Evolutionary conservation across 306 rosid genomes (phyloP).

Genomic region (Acacia crassicarpa): DNA sequence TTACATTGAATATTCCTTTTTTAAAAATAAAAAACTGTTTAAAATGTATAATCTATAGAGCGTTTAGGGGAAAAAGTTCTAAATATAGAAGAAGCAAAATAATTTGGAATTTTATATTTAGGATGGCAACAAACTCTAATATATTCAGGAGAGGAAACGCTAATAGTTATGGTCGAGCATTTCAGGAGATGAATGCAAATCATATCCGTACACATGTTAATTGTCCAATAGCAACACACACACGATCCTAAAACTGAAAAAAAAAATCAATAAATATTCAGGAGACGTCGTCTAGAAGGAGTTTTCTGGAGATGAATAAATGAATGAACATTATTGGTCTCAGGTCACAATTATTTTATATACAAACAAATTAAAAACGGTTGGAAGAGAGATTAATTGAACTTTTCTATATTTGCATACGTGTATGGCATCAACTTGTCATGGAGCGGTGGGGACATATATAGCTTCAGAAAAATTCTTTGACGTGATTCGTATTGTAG

Average conservation of each 20-base stretch:
- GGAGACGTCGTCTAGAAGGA: not conserved
- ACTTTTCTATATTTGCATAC: not conserved
- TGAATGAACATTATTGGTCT: not conserved
- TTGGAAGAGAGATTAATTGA: not conserved
- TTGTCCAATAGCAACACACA: too few relatives aligned
- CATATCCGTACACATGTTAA: not conserved
- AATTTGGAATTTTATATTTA: too few relatives aligned
- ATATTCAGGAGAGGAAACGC: too few relatives aligned
- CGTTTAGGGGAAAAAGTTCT: too few relatives aligned
- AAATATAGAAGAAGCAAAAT: too few relatives aligned
- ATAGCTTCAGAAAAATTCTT: conserved; percentile 22
- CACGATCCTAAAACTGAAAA: too few relatives aligned
- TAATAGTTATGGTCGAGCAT: not conserved
- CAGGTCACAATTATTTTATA: not conserved
- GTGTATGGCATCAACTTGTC: not conserved
- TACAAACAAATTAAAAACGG: not conserved
- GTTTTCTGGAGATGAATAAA: not conserved
- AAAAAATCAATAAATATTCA: not conserved
- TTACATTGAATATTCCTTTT: too few relatives aligned
- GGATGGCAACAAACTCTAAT: too few relatives aligned
- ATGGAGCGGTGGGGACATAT: conserved; percentile 37
- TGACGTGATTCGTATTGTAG: conserved; percentile 44
- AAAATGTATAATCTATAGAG: too few relatives aligned
- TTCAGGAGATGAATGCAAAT: not conserved
- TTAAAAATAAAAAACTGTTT: too few relatives aligned